Base-by-base conservation (phyloP, 306 rosid genomes). In the Alnus rubra region DNA sequence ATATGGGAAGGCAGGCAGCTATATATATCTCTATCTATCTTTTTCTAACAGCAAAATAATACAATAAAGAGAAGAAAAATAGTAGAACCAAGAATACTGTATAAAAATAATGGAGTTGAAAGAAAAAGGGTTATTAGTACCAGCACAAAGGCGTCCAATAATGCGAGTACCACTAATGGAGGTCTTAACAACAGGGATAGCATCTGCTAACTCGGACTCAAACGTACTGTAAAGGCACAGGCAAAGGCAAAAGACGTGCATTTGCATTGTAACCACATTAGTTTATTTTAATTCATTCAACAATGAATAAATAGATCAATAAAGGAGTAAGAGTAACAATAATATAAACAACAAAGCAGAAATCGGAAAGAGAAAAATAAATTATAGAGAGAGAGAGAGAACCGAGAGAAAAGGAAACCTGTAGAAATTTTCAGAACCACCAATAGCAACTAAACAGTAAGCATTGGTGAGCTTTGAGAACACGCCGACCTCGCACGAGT, bases 361-460 rank as follows among this genome's bases (percentile, higher is more conserved):
- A 69, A 35, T 55, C 53, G 42, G 28, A 23, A 62, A 35, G n/a
- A 54, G 39, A 59, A 16, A 76, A 35, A 16, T 14, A 45, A 53
- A 51, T 5, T 8, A 5, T 2, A n/a, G 52, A 18, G 13, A 31
- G 51, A n/a, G 52, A 18, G 13, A 31, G 51, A 12, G 1, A 37
- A 5, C 39, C 3, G 37, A 28, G 39, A 16, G 4, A n/a, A 23
- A 67, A 55, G 31, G 44, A 72, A 69, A 90, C 97, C 97, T 90
- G 87, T 91, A 95, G 84, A 96, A 96, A 81, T 79, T 88, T 79
- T 96, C 99, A 14, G 99, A 96, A 71, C 98, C 99, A 55, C 99
- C 99, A 53, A 93, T 96, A 48, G 98, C 94, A 77, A 96, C 99
- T 94, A 96, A 84, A 73, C 99, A 96, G 85, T 90, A 96, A 2